These are phyloP conservation scores for Xylaria arbuscula DNA, from an alignment of 2,329 filamentous ascomycete genomes.

Conservation along the genomic window DNA sequence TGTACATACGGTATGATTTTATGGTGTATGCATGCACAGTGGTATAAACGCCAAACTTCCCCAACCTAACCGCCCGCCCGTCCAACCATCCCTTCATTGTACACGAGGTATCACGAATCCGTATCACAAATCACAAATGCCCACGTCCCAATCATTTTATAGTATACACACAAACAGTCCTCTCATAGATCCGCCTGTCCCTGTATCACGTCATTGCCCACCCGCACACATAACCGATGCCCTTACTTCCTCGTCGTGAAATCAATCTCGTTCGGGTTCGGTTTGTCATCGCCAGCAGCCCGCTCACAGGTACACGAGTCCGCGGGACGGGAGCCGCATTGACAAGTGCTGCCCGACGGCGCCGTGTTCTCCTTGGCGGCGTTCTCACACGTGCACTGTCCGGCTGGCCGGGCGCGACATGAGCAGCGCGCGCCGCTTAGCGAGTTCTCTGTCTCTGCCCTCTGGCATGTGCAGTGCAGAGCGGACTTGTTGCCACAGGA, in stretches of 20 bases:
- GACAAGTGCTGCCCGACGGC: slow-evolving; percentile 71
- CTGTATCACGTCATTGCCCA: too few relatives aligned
- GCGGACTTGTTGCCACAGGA: slow-evolving; percentile 91
- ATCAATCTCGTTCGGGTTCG: slow-evolving; percentile 81
- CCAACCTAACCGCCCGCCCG: too few relatives aligned
- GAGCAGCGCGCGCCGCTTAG: slow-evolving; percentile 80
- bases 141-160: neutral
- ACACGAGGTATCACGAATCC: neutral
- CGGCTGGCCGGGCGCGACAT: slow-evolving; percentile 82
- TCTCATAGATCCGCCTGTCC: neutral
- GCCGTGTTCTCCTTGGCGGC: slow-evolving; percentile 75
- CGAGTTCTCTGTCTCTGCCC: slow-evolving; percentile 79
- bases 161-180: neutral
- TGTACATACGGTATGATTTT: too few relatives aligned
- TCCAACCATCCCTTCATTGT: neutral
- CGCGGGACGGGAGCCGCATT: slow-evolving; percentile 79
- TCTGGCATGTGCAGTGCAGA: slow-evolving; percentile 86
- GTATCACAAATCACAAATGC: neutral
- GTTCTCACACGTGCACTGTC: slow-evolving; percentile 84
- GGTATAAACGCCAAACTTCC: slow-evolving; percentile 19
- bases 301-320: slow-evolving; percentile 87
- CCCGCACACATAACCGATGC: neutral
- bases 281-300: slow-evolving; percentile 63
- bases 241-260: slow-evolving; percentile 77
- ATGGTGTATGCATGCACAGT: neutral